Evolutionary conservation across 225 moss, liverwort and hornwort species (phyloP), one percentile per base, ranked within the genome.

Genomic region (Physcomitrellopsis africana): DNA sequence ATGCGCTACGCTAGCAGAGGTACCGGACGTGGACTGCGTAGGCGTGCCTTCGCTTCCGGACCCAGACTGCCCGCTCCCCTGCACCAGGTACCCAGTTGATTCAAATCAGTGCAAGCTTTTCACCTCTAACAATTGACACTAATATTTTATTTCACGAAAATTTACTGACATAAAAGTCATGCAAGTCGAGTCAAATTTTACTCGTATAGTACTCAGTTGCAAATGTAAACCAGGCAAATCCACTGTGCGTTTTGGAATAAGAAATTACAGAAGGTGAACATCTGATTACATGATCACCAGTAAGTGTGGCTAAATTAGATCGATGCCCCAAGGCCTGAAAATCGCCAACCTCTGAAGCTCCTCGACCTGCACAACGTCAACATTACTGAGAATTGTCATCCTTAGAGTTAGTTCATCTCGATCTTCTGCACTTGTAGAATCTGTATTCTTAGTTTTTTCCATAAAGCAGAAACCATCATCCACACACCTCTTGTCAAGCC

Each of bases 251-350:
- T n/a, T 56, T 22, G 63, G 54, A 72, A 47, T 41, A 24, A 56
- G 16, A 52, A 62, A 51, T 60, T 66, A 41, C 4, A 59, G 13
- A 42, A 79, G 58, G 52, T 11, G 62, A 70, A 29, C 46, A 20
- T 11, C 57, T 46, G 69, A 87, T 85, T 86, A 93, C 93, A 80
- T 93, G 89, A 53, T 93, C 94, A 63, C 76, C 75, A 59, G 86
- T 10, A 66, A 88, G 69, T 37, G 75, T 75, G 65, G 80, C 73
- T n/a, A 81, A 58, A 55, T 70, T 82, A 43, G 91, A 43, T 58
- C 90, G 86, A 80, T 89, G 86, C 20, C 92, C 91, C 70, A 95
- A 67, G 29, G 90, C 85, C 72, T 93, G 97, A 54, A 87, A 82
- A 47, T 93, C 94, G 18, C 89, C 78, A 58, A 89, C 77, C 76